Evolutionary conservation across 2,329 filamentous ascomycete genomes (phyloP), one percentile per base, ranked within the genome.

Genomic region (Fusarium circinatum): DNA sequence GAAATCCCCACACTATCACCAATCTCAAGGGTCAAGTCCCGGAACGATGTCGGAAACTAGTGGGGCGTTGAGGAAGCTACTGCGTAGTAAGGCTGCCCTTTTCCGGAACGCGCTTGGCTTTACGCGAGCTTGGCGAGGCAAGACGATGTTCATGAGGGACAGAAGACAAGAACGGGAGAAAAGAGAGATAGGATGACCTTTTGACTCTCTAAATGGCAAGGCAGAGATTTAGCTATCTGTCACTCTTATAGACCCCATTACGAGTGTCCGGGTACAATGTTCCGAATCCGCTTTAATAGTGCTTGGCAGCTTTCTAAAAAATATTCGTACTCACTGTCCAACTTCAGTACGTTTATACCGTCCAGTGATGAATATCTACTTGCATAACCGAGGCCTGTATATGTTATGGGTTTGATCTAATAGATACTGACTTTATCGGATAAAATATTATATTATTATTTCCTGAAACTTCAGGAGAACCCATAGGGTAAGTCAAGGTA

Each of bases 331-430:
- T 15, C 15, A 22, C 13, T 1, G 10, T 0, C 14, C 3, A 0
- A 20, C 24, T 8, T 22, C 0, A 10, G 1, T 15, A 48, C 22
- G 4, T 7, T 12, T 9, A 6, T 5, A 15, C 1, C 13, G 15
- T 30, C 22, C 6, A 8, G 20, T 5, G 3, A 5, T 17, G 6
- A 15, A 6, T 24, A 11, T 26, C 17, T 12, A 20, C 9, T 24
- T 26, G 2, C 5, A 15, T 7, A 3, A 6, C 5, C 3, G 13
- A 22, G 4, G 3, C 3, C 6, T 12, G 0, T 15, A 3, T 20
- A 36, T 11, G 3, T 12, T 10, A 20, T 3, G 3, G 1, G 7
- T 0, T 12, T 4, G 1, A 5, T 20, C 9, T 15, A 3, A 11
- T 36, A 36, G 3, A 8, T 20, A 20, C 12, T 14, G 6, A 8